Evolutionary conservation across 768 basidiomycete genomes (phyloP).

Genomic region (Polyporus arcularius): DNA sequence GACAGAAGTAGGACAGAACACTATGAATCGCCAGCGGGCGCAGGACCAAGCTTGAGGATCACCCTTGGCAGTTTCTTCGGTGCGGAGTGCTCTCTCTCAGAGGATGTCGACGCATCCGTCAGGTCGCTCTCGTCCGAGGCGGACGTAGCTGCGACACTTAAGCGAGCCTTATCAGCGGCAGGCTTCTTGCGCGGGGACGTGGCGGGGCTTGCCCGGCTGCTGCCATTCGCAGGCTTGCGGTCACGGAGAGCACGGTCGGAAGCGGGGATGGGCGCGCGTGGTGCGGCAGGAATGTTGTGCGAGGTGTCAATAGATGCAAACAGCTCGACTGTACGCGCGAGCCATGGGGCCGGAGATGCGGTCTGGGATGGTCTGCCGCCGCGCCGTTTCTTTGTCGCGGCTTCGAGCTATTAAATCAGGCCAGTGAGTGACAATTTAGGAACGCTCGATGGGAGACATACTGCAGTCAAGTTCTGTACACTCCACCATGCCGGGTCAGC

Average conservation of each 20-base stretch:
- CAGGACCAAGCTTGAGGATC: constrained; percentile 53
- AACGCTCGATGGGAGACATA: constrained; percentile 31
- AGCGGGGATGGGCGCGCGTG: constrained; percentile 29
- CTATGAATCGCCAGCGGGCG: too few relatives aligned
- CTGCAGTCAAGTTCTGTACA: constrained; percentile 58
- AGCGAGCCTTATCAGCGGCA: background rate
- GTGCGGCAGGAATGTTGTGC: constrained; percentile 19
- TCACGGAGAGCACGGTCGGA: constrained; percentile 53
- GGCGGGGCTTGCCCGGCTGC: constrained; percentile 7
- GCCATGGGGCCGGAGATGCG: constrained; percentile 49
- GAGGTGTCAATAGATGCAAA: constrained; percentile 42
- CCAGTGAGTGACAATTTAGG: background rate
- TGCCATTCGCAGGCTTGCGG: constrained; percentile 31
- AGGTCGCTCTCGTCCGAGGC: constrained; percentile 11
- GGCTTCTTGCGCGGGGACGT: constrained; percentile 10
- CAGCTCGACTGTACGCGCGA: constrained; percentile 54
- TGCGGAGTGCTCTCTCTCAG: constrained; percentile 9
- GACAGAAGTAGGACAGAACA: too few relatives aligned
- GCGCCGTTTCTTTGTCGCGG: constrained; percentile 60
- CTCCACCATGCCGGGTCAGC: constrained; percentile 62
- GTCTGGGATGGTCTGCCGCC: constrained; percentile 46
- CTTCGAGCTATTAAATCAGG: constrained; percentile 52
- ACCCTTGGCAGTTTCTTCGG: constrained; percentile 55
- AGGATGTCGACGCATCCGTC: constrained; percentile 3
- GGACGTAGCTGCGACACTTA: background rate